Evolutionary conservation across 2,329 filamentous ascomycete genomes (phyloP).

Genomic region (Clathrospora elynae): DNA sequence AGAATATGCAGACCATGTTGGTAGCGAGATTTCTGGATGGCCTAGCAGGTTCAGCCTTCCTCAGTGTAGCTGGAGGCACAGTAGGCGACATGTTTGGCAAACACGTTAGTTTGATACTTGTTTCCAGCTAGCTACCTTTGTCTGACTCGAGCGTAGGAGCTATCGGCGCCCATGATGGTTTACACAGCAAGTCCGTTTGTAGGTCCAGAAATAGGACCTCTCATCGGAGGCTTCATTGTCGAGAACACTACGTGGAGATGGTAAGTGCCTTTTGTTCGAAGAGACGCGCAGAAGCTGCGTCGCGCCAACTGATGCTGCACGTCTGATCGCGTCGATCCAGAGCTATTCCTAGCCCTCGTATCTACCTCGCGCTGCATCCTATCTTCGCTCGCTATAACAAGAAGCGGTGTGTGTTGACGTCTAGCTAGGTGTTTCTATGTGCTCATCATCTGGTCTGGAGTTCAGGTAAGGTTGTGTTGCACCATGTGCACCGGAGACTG

Average conservation of each 20-base stretch:
- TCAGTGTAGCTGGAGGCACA: constrained; percentile 78
- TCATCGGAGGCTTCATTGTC: constrained; percentile 82
- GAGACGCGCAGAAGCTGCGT: constrained; percentile 12
- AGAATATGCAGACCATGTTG: constrained; percentile 80
- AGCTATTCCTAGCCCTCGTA: constrained; percentile 10
- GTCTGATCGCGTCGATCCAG: constrained; percentile 4
- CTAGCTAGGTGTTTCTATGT: constrained; percentile 65
- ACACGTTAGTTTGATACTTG: constrained; percentile 31
- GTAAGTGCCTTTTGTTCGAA: constrained; percentile 36
- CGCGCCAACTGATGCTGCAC: constrained; percentile 10
- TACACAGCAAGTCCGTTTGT: constrained; percentile 61
- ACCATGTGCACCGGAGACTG: constrained; percentile 20
- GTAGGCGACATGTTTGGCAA: constrained; percentile 68
- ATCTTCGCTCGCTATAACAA: constrained; percentile 4
- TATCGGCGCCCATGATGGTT: constrained; percentile 82
- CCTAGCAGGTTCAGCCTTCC: constrained; percentile 66
- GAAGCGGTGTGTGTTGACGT: constrained; percentile 34
- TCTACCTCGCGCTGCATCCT: neutral
- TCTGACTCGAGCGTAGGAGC: constrained; percentile 51
- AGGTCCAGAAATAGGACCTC: constrained; percentile 61
- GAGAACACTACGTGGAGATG: constrained; percentile 68
- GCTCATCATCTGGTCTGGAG: constrained; percentile 78
- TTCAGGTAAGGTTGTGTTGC: constrained; percentile 38
- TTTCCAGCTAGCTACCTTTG: neutral
- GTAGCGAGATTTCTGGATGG: constrained; percentile 78